phyloP scores from a whole-genome alignment of 306 rosid species.

The Delonix regia region DNA sequence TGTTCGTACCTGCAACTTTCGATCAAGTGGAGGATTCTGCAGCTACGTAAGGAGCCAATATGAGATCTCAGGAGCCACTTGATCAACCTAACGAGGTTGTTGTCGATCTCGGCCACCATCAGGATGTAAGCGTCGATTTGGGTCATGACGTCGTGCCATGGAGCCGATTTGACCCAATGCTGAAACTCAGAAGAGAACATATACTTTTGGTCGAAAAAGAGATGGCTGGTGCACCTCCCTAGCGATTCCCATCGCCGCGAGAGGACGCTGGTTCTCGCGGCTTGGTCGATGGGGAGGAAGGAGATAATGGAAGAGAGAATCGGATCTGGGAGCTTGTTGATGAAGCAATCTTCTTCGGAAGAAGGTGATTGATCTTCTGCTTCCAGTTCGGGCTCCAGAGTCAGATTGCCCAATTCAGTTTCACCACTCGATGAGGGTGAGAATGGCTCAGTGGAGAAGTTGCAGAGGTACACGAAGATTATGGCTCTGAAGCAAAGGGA shows the following conservation, averaged over 20 bases:
- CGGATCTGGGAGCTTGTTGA: not conserved
- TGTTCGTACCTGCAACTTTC: not conserved
- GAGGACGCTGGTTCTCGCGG: not conserved
- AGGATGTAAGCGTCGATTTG: not conserved
- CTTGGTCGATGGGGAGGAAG: not conserved
- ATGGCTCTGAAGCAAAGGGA: no score
- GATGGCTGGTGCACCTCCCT: not conserved
- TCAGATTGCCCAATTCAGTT: no score
- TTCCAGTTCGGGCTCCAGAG: not conserved
- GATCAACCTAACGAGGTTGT: not conserved
- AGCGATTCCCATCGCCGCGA: not conserved
- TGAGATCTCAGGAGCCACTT: not conserved
- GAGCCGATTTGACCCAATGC: not conserved
- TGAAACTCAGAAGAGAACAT: not conserved
- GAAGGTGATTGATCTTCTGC: not conserved
- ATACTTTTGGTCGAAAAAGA: not conserved
- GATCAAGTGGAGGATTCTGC: not conserved
- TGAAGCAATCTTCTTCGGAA: no score
- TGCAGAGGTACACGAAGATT: not conserved
- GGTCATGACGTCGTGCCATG: not conserved
- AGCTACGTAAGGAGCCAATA: not conserved
- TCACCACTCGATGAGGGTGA: no score
- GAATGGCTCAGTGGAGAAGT: not conserved
- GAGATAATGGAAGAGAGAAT: not conserved
- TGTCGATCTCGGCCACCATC: not conserved